These are phyloP conservation scores for Talaromyces verruculosus DNA, from an alignment of 2,329 filamentous ascomycete genomes.

Conservation along the genomic window DNA sequence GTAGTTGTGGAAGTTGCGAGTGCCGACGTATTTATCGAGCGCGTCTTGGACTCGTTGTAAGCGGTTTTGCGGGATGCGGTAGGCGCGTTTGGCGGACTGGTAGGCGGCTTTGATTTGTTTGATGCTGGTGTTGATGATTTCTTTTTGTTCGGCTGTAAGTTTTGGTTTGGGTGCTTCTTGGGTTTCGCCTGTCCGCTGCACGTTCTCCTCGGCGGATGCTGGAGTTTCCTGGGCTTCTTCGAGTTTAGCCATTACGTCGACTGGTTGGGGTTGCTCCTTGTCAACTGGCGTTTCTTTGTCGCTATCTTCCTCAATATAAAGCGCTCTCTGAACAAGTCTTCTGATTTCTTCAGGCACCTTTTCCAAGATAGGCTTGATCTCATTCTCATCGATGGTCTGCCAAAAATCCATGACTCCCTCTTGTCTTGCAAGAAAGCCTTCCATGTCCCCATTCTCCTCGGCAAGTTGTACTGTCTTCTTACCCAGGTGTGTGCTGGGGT, in stretches of 20 bases:
- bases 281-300: conserved; percentile 20
- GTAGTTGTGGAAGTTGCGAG: conserved; percentile 95
- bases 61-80: conserved; percentile 73
- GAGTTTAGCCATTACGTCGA: background rate
- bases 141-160: conserved; percentile 31
- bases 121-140: conserved; percentile 63
- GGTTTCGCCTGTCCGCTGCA: conserved; percentile 8
- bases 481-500: conserved; percentile 81
- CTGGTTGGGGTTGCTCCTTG: conserved; percentile 25
- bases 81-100: conserved; percentile 76
- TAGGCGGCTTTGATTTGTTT: conserved; percentile 79
- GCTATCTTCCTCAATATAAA: conserved; percentile 40
- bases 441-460: conserved; percentile 69
- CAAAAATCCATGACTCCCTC: conserved; percentile 80
- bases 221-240: background rate
- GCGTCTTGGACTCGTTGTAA: conserved; percentile 72
- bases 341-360: conserved; percentile 44
- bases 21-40: conserved; percentile 75
- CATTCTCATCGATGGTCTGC: conserved; percentile 75
- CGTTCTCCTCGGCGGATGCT: conserved; percentile 12
- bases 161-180: conserved; percentile 17
- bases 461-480: conserved; percentile 78
- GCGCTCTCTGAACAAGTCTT: conserved; percentile 41
- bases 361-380: conserved; percentile 68
- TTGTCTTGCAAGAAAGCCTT: conserved; percentile 67